Conservation (phyloP, 805 yeast species). For the Hanseniaspora thailandica region DNA sequence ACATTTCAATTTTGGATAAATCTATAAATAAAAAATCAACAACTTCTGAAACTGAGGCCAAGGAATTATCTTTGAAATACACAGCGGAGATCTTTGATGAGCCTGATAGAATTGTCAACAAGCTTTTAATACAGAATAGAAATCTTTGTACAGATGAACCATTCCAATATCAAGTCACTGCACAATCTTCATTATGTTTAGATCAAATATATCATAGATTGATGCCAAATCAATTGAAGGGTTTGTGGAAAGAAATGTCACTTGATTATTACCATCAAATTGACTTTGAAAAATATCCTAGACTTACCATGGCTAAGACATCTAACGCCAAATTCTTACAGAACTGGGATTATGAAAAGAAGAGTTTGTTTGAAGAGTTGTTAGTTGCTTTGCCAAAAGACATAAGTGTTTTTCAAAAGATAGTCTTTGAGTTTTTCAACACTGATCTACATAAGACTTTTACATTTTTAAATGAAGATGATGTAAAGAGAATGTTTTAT, state of each 20-base stretch:
- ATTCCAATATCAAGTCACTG: neutral
- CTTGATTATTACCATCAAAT: neutral
- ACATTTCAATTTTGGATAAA: constrained; percentile 4
- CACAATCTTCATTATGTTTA: neutral
- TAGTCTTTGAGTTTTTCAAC: neutral
- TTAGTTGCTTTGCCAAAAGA: constrained; percentile 1
- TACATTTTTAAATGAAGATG: neutral
- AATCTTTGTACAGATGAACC: neutral
- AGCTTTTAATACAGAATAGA: neutral
- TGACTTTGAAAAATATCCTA: constrained; percentile 6
- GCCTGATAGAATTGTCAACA: neutral
- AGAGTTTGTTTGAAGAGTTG: constrained; percentile 1
- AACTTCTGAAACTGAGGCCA: neutral
- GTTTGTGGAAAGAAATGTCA: constrained; percentile 3
- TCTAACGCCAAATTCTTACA: neutral
- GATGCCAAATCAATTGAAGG: neutral
- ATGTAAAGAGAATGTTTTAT: neutral
- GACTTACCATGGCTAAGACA: neutral
- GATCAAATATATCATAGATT: neutral
- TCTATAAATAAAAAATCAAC: neutral
- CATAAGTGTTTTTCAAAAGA: neutral
- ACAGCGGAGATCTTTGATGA: neutral
- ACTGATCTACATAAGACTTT: constrained; percentile 1
- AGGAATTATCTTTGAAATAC: neutral
- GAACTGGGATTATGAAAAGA: neutral